Evolutionary conservation across 148 eudicot species (phyloP).

Genomic region (Rhododendron vialii): DNA sequence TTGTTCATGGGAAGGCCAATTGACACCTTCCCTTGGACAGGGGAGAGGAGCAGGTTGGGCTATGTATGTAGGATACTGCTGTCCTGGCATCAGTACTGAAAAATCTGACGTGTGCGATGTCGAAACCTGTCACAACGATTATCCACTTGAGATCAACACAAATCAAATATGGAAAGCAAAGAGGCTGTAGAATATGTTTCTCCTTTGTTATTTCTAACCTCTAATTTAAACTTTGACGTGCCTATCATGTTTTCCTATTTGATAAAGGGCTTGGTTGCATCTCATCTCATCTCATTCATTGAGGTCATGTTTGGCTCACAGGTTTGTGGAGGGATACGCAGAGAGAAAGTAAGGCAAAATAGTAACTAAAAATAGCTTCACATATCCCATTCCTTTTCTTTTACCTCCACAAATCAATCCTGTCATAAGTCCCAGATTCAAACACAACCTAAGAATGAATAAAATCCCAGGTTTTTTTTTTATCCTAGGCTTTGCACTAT

Average conservation of each 20-base stretch:
- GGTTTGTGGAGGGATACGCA: neutral
- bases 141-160: neutral
- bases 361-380: neutral
- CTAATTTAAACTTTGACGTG: neutral
- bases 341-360: neutral
- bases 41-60: conserved; percentile 52
- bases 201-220: neutral
- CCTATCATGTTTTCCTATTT: neutral
- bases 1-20: conserved; percentile 41
- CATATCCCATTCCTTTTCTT: neutral
- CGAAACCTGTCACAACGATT: conserved; percentile 26
- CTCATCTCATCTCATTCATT: neutral
- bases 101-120: conserved; percentile 27
- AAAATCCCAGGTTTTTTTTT: neutral
- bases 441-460: neutral
- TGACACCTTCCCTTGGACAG: conserved; percentile 45
- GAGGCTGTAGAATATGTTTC: no score
- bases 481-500: neutral
- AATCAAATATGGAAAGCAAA: neutral
- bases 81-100: conserved; percentile 56
- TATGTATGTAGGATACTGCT: conserved; percentile 43
- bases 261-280: neutral
- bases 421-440: neutral
- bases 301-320: neutral
- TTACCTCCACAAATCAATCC: neutral